Evolutionary conservation across 2,329 filamentous ascomycete genomes (phyloP).

Genomic region (Trichoderma atroviride): DNA sequence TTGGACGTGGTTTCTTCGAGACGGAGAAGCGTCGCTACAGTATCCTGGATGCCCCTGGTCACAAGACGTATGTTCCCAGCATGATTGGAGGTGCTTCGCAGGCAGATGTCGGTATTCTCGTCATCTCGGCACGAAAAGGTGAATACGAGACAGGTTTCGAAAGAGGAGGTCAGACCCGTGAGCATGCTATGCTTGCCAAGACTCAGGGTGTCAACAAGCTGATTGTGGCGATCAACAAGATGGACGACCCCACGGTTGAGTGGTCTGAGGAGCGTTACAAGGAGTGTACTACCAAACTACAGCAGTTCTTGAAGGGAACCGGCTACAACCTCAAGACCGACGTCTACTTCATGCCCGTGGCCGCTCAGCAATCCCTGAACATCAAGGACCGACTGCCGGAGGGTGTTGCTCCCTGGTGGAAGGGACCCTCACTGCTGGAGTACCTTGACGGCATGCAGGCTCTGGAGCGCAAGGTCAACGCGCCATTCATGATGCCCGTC

Average conservation of each 20-base stretch:
- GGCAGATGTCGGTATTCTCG: constrained; percentile 90
- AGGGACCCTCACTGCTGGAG: constrained; percentile 88
- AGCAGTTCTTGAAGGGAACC: constrained; percentile 84
- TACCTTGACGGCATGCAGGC: constrained; percentile 94
- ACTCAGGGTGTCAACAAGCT: constrained; percentile 98
- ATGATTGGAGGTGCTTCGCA: constrained; percentile 97
- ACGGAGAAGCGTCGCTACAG: constrained; percentile 95
- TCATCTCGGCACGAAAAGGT: constrained; percentile 95
- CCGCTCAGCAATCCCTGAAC: constrained; percentile 80
- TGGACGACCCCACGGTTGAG: constrained; percentile 95
- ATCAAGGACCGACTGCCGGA: constrained; percentile 87
- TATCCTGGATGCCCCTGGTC: constrained; percentile 93
- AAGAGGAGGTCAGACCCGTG: constrained; percentile 90
- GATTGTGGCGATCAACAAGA: constrained; percentile 95
- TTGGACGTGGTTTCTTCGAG: constrained; percentile 94
- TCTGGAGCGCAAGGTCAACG: constrained; percentile 92
- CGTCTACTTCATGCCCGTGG: constrained; percentile 93
- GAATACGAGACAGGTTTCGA: constrained; percentile 99
- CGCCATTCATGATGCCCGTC: constrained; percentile 99
- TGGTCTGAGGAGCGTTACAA: constrained; percentile 93
- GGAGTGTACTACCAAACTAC: constrained; percentile 88
- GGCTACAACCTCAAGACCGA: constrained; percentile 95
- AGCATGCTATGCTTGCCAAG: constrained; percentile 97
- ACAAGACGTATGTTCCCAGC: constrained; percentile 97
- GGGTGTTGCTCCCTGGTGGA: constrained; percentile 78